A percentile compares a stretch with the other conserved stretches of the same genome.
phyloP scores from a whole-genome alignment of 1,284 basidiomycete species.

The Sutorius eximius region DNA sequence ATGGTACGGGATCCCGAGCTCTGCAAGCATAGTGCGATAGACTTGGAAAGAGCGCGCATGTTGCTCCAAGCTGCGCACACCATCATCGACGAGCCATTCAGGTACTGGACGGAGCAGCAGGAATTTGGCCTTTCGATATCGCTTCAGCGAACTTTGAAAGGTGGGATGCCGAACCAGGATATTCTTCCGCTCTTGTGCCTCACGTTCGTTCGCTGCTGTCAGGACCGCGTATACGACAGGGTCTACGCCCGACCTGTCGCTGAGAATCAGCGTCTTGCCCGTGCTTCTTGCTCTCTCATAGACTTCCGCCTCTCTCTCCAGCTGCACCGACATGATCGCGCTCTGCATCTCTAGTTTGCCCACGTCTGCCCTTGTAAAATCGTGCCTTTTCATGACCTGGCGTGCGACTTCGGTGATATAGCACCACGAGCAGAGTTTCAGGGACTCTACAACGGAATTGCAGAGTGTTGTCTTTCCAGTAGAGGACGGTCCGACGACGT shows the following conservation, averaged over 20 bases:
- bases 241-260: slow-evolving; percentile 63
- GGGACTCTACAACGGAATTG: slow-evolving; percentile 44
- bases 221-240: slow-evolving; percentile 59
- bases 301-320: slow-evolving; percentile 42
- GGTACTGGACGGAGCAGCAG: slow-evolving; percentile 54
- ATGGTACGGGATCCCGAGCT: slow-evolving; percentile 46
- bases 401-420: slow-evolving; percentile 62
- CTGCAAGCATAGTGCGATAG: slow-evolving; percentile 42
- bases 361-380: slow-evolving; percentile 52
- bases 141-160: slow-evolving; percentile 43
- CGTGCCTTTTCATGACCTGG: slow-evolving; percentile 48
- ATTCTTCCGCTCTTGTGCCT: slow-evolving; percentile 38
- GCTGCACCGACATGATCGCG: slow-evolving; percentile 57
- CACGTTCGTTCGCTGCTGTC: slow-evolving; percentile 38
- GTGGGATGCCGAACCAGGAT: slow-evolving; percentile 37
- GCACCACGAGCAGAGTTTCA: slow-evolving; percentile 38
- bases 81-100: slow-evolving; percentile 64
- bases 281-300: slow-evolving; percentile 17
- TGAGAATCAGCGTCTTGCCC: slow-evolving; percentile 41
- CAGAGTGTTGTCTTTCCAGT: slow-evolving; percentile 68
- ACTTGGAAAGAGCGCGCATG: slow-evolving; percentile 42
- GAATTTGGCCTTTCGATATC: slow-evolving; percentile 46
- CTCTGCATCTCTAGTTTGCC: slow-evolving; percentile 56
- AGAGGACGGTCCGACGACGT: slow-evolving; percentile 60
- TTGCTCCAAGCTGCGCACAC: slow-evolving; percentile 54